Evolutionary conservation across 805 yeast species (phyloP).

Genomic region (Ogataea polymorpha): DNA sequence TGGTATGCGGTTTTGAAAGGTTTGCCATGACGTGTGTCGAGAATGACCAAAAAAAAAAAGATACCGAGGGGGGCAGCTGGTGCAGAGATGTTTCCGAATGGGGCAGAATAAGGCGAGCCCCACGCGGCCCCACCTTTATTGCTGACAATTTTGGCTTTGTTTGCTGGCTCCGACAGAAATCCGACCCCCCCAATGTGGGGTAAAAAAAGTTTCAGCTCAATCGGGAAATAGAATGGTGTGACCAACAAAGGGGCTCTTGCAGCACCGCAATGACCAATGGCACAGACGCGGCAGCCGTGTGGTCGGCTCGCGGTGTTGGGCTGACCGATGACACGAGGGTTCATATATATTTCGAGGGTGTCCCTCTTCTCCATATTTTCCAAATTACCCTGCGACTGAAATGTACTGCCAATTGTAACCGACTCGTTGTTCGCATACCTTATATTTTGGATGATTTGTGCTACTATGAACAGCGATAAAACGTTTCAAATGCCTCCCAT

Average conservation of each 20-base stretch:
- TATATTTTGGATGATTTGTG: slow-evolving; percentile 16
- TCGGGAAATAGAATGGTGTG: slow-evolving; percentile 6
- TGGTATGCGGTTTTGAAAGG: neutral
- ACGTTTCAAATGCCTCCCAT: slow-evolving; percentile 25
- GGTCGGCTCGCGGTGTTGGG: too few species aligned
- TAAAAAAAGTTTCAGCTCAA: slow-evolving; percentile 2
- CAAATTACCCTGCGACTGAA: slow-evolving; percentile 1
- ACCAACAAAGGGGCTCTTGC: slow-evolving; percentile 6
- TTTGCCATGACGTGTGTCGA: slow-evolving; percentile 3
- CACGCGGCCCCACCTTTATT: slow-evolving; percentile 6
- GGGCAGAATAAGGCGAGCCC: slow-evolving; percentile 1
- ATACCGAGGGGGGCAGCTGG: neutral
- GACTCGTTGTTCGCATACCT: slow-evolving; percentile 1
- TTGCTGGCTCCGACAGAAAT: slow-evolving; percentile 8
- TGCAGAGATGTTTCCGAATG: neutral
- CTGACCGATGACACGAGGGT: neutral
- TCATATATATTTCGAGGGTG: slow-evolving; percentile 11
- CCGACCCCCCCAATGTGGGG: slow-evolving; percentile 12
- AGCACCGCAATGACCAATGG: slow-evolving; percentile 6
- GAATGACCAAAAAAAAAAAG: neutral
- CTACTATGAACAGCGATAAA: slow-evolving; percentile 21
- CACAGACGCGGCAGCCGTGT: slow-evolving; percentile 1
- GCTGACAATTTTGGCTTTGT: slow-evolving; percentile 2
- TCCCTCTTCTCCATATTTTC: slow-evolving; percentile 8
- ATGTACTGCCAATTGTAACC: slow-evolving; percentile 6